phyloP scores from a whole-genome alignment of 2,329 filamentous ascomycete genomes.

The Blumeriella jaapii region DNA sequence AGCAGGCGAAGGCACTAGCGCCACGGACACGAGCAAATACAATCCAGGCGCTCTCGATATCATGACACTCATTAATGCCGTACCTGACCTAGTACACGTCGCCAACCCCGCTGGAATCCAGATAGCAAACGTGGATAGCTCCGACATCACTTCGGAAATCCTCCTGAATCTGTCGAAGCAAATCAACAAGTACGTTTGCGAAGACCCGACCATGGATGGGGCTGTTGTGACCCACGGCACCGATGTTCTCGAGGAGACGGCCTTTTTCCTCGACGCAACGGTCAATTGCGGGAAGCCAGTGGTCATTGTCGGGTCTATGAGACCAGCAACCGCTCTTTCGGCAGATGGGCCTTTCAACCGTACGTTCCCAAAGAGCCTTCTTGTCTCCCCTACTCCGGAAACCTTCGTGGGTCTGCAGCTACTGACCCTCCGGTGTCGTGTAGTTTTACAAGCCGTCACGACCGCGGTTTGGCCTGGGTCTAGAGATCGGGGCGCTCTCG shows the following conservation, averaged over 20 bases:
- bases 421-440: no score
- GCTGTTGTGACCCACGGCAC: conserved; percentile 54
- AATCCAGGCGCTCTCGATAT: conserved; percentile 29
- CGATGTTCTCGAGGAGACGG: conserved; percentile 52
- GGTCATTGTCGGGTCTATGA: conserved; percentile 50
- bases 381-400: no score
- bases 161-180: conserved; percentile 36
- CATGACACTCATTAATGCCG: conserved; percentile 38
- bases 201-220: conserved; percentile 29
- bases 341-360: conserved; percentile 53
- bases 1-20: conserved; percentile 38
- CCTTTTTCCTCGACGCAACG: conserved; percentile 50
- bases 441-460: conserved; percentile 47
- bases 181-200: conserved; percentile 34
- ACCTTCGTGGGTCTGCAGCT: no score
- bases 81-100: conserved; percentile 42
- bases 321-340: conserved; percentile 48
- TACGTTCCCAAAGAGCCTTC: no score
- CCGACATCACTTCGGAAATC: conserved; percentile 36
- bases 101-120: conserved; percentile 43
- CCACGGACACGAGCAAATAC: conserved; percentile 44
- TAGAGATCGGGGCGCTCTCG: conserved; percentile 42
- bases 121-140: conserved; percentile 37
- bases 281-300: conserved; percentile 37
- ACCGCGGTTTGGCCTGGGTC: conserved; percentile 38